A percentile compares a stretch with the other conserved stretches of the same genome.
Evolutionary conservation across 352 stramenopile genomes (phyloP).

Genomic region (Globisporangium acanthophoron): DNA sequence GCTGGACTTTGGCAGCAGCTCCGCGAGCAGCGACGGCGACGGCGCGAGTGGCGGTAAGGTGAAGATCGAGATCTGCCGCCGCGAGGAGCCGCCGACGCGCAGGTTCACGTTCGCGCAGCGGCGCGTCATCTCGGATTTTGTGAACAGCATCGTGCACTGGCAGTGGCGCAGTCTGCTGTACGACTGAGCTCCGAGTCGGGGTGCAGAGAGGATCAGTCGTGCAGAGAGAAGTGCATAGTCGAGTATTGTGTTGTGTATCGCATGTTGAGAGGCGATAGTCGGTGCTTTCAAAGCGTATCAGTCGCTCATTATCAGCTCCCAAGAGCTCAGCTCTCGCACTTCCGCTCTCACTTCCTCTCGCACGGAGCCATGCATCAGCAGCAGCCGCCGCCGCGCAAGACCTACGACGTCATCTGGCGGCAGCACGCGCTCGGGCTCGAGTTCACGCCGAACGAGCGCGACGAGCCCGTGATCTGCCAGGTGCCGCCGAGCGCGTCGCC

Average conservation of each 20-base stretch:
- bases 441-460: slow-evolving; percentile 70
- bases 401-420: slow-evolving; percentile 62
- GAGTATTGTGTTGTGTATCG: no score
- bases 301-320: no score
- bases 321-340: no score
- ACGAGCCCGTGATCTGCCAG: slow-evolving; percentile 68
- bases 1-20: slow-evolving; percentile 13
- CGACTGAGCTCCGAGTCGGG: slow-evolving; percentile 37
- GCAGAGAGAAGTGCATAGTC: no score
- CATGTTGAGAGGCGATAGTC: neutral
- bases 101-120: slow-evolving; percentile 79
- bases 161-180: slow-evolving; percentile 84
- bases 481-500: slow-evolving; percentile 39
- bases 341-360: neutral
- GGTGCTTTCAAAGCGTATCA: no score
- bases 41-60: neutral
- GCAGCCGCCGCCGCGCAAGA: neutral
- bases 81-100: slow-evolving; percentile 73
- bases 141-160: slow-evolving; percentile 87
- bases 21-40: slow-evolving; percentile 16
- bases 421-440: slow-evolving; percentile 47
- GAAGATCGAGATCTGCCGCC: slow-evolving; percentile 80
- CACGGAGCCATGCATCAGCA: slow-evolving; percentile 7
- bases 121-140: slow-evolving; percentile 78
- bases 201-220: neutral